Conservation (phyloP, 148 eudicot species). For the Agrostemma githago region DNA sequence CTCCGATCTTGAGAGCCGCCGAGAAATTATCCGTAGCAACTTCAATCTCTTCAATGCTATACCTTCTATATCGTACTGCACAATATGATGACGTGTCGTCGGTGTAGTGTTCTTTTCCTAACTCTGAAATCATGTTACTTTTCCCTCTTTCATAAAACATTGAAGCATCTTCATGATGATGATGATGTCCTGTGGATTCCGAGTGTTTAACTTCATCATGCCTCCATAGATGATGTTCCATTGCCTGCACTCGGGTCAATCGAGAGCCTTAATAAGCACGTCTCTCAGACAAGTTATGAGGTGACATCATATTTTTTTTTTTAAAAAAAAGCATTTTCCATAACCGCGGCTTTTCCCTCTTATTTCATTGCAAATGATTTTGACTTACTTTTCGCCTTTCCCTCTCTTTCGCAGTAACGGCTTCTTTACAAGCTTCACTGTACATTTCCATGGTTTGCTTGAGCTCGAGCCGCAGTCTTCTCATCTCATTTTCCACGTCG, state of each 20-base stretch:
- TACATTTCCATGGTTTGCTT: conserved; percentile 86
- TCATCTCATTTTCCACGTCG: conserved; percentile 74
- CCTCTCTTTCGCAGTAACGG: conserved; percentile 68
- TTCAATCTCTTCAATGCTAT: conserved; percentile 53
- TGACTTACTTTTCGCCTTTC: conserved; percentile 29
- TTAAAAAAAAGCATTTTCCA: background rate
- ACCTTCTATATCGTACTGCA: conserved; percentile 40
- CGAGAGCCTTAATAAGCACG: background rate
- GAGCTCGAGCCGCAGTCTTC: conserved; percentile 74
- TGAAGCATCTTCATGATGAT: conserved; percentile 33
- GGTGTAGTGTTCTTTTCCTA: conserved; percentile 24
- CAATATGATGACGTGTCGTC: conserved; percentile 18
- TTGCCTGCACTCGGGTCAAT: conserved; percentile 34
- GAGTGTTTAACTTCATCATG: conserved; percentile 40
- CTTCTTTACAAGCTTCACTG: conserved; percentile 89
- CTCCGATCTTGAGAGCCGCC: conserved; percentile 44
- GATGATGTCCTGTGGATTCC: conserved; percentile 24
- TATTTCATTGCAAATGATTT: background rate
- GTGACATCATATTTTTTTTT: background rate
- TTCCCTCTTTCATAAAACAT: conserved; percentile 31
- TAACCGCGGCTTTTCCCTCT: background rate
- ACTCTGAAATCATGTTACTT: conserved; percentile 25
- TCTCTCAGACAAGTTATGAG: background rate
- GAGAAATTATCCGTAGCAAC: conserved; percentile 41
- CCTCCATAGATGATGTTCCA: conserved; percentile 49